A percentile compares a stretch with the other conserved stretches of the same genome.
Evolutionary conservation across 352 stramenopile species (phyloP).

Genomic region (Achlya hypogyna): DNA sequence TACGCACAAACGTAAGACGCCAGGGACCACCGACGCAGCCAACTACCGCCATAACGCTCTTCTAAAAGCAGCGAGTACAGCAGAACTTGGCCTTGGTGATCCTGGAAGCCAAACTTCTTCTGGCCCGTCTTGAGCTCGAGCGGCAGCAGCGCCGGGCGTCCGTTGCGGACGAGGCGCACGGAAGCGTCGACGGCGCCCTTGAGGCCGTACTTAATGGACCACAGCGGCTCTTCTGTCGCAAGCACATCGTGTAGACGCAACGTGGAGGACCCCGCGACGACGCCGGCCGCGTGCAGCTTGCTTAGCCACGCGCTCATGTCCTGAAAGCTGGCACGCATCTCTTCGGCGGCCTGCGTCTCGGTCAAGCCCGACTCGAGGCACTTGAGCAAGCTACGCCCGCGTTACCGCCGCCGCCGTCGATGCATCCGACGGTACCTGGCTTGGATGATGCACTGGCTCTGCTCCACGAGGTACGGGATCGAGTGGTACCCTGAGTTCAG

Average conservation of each 20-base stretch:
- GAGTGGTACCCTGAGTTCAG: conserved; percentile 32
- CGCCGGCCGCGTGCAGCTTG: background rate
- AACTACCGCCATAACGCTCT: conserved; percentile 57
- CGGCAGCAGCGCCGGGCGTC: conserved; percentile 33
- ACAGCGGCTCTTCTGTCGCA: conserved; percentile 79
- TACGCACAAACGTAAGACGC: conserved; percentile 11
- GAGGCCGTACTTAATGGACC: conserved; percentile 73
- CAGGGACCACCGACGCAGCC: conserved; percentile 20
- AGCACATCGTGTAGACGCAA: conserved; percentile 26
- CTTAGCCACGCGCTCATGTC: background rate
- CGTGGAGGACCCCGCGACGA: background rate
- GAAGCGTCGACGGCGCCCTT: conserved; percentile 73
- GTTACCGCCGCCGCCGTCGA: too few species aligned
- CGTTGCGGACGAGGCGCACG: conserved; percentile 29
- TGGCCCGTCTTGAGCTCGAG: conserved; percentile 87
- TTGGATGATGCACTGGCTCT: conserved; percentile 42
- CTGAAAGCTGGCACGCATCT: conserved; percentile 27
- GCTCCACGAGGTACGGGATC: conserved; percentile 28
- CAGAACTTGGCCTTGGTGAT: conserved; percentile 82
- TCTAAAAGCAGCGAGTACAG: conserved; percentile 79
- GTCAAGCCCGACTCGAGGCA: conserved; percentile 56
- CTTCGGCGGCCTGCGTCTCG: conserved; percentile 42
- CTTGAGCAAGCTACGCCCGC: conserved; percentile 50
- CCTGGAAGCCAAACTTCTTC: conserved; percentile 36
- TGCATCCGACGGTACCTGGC: conserved; percentile 38